Conservation (phyloP, 2,329 filamentous ascomycete genomes). For the Bipolaris sorokiniana region DNA sequence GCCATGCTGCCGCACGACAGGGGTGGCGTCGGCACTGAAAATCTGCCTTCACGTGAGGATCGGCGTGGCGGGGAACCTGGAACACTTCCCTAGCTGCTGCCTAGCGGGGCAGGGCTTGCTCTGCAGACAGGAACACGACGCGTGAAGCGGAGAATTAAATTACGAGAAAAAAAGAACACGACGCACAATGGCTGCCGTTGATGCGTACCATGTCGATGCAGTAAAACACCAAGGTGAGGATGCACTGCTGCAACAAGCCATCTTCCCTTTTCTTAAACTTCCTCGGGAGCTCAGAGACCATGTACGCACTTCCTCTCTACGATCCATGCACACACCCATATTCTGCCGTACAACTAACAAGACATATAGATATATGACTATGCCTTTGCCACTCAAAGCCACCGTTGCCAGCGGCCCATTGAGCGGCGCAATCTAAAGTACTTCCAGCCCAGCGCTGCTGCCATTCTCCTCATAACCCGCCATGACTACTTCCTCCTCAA, state of each 20-base stretch:
- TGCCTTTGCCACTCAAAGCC: slow-evolving; percentile 33
- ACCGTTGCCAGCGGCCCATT: slow-evolving; percentile 37
- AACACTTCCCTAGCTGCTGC: background rate
- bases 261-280: slow-evolving; percentile 41
- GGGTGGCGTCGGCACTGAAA: slow-evolving; percentile 2
- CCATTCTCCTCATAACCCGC: slow-evolving; percentile 43
- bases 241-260: slow-evolving; percentile 2
- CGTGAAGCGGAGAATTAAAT: slow-evolving; percentile 8
- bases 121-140: slow-evolving; percentile 24
- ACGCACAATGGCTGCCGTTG: background rate
- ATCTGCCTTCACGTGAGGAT: slow-evolving; percentile 19
- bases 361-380: slow-evolving; percentile 40
- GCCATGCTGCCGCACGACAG: slow-evolving; percentile 10
- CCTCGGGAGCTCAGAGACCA: slow-evolving; percentile 49
- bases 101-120: slow-evolving; percentile 20
- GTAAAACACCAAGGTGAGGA: slow-evolving; percentile 7
- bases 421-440: slow-evolving; percentile 44
- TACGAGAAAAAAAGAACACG: background rate
- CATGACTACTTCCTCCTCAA: slow-evolving; percentile 45
- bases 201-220: background rate
- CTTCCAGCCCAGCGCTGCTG: slow-evolving; percentile 40
- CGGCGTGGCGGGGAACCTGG: slow-evolving; percentile 13
- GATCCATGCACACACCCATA: background rate
- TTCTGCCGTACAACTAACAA: background rate
- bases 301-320: slow-evolving; percentile 21